These are phyloP conservation scores for Neohortaea acidophila DNA, from an alignment of 495 filamentous ascomycete genomes.

Conservation along the genomic window DNA sequence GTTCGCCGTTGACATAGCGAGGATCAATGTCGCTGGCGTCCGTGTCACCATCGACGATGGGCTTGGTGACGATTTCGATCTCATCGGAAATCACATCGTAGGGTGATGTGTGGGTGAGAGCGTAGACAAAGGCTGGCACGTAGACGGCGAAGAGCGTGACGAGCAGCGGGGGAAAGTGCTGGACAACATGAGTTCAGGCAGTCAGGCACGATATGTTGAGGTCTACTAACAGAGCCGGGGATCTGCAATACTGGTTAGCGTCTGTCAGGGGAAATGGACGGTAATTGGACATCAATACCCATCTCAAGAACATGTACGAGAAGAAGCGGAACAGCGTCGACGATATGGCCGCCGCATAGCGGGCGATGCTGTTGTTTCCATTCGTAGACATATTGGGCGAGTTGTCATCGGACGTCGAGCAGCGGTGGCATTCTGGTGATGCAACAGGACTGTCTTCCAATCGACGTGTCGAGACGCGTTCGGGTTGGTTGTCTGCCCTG, in stretches of 20 bases:
- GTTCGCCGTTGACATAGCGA: slow-evolving; percentile 15
- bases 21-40: slow-evolving; percentile 11
- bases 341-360: slow-evolving; percentile 32
- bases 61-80: slow-evolving; percentile 43
- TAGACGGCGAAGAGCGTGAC: slow-evolving; percentile 61
- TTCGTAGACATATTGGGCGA: no score
- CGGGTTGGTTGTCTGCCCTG: no score
- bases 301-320: slow-evolving; percentile 69
- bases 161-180: slow-evolving; percentile 49
- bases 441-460: no score
- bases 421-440: no score
- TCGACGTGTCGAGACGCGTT: no score
- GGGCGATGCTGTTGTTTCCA: slow-evolving; percentile 10
- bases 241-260: slow-evolving; percentile 33
- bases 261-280: no score
- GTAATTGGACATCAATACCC: slow-evolving; percentile 40
- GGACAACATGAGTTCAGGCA: slow-evolving; percentile 6
- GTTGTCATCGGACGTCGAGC: no score
- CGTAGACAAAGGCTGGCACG: slow-evolving; percentile 47
- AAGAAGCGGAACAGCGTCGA: slow-evolving; percentile 45
- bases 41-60: slow-evolving; percentile 28
- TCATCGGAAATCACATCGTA: slow-evolving; percentile 45
- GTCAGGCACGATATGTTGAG: neutral
- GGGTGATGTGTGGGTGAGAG: slow-evolving; percentile 39
- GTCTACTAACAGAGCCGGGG: slow-evolving; percentile 36